These are phyloP conservation scores for Exserohilum turcica DNA, from an alignment of 2,329 filamentous ascomycete species.

Conservation along the genomic window DNA sequence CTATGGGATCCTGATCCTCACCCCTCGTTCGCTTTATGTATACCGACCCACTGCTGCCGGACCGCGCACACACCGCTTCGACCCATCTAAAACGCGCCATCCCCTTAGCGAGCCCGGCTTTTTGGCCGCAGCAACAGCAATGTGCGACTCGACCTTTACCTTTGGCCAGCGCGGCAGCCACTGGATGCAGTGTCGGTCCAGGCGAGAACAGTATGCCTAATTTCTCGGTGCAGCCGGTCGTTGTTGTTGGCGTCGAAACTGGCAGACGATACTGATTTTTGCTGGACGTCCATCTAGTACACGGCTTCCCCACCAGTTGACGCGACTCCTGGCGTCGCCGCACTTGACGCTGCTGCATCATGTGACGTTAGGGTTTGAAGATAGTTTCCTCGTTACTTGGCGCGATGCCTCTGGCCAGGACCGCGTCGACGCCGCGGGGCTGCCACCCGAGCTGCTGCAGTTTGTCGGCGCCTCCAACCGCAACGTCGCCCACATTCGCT, in stretches of 20 bases:
- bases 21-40: constrained; percentile 4
- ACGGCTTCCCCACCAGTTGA: constrained; percentile 36
- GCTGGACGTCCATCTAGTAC: constrained; percentile 17
- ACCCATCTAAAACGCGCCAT: constrained; percentile 3
- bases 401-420: constrained; percentile 32
- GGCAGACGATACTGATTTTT: background rate
- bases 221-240: no score
- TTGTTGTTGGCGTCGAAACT: background rate
- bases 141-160: constrained; percentile 42
- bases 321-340: constrained; percentile 28
- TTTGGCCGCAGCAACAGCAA: constrained; percentile 20
- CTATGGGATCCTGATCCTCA: no score
- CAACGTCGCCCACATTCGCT: constrained; percentile 33
- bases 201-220: constrained; percentile 31
- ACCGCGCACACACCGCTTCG: constrained; percentile 3
- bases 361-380: constrained; percentile 39
- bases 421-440: constrained; percentile 31
- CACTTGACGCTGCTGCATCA: constrained; percentile 36
- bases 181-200: constrained; percentile 41
- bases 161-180: constrained; percentile 45
- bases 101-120: constrained; percentile 7
- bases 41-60: background rate
- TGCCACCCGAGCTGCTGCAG: constrained; percentile 32
- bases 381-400: constrained; percentile 45
- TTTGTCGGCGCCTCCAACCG: constrained; percentile 37